These are phyloP conservation scores for Forsythia viridissima DNA, from an alignment of 257 asterid genomes.

Conservation along the genomic window DNA sequence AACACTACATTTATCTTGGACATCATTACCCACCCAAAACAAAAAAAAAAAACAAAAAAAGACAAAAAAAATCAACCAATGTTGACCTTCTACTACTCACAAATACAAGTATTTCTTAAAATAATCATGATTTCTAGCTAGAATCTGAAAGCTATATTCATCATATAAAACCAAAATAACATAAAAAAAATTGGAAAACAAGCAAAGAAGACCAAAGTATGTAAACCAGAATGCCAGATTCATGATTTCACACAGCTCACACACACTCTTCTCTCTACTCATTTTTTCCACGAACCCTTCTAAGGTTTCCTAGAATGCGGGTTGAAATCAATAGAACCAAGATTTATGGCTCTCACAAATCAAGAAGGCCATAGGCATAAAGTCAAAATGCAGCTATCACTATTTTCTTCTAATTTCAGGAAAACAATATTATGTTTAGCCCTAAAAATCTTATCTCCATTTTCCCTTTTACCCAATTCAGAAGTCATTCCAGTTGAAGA, in stretches of 20 bases:
- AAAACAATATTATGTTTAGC: conserved; percentile 8
- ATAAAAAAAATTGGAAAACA: conserved; percentile 18
- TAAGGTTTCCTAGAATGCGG: conserved; percentile 18
- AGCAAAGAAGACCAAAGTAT: conserved; percentile 14
- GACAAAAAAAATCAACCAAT: neutral
- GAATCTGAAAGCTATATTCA: conserved; percentile 1
- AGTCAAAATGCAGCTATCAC: conserved; percentile 1
- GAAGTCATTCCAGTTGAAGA: conserved; percentile 13
- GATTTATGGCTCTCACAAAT: conserved; percentile 13
- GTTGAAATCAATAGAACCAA: neutral
- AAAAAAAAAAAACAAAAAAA: neutral
- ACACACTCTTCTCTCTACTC: conserved; percentile 15
- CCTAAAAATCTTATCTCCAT: conserved; percentile 13
- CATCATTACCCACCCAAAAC: neutral
- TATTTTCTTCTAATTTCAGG: conserved; percentile 13
- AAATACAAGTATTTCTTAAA: neutral
- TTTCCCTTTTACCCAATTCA: conserved; percentile 12
- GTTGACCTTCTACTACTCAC: neutral
- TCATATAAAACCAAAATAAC: neutral
- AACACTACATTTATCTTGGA: neutral
- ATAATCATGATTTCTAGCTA: conserved; percentile 17
- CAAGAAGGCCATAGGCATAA: neutral
- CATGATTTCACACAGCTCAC: conserved; percentile 33
- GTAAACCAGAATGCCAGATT: conserved; percentile 26
- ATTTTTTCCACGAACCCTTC: conserved; percentile 17